Evolutionary conservation across 441 rosid species (phyloP).

Genomic region (Flueggea neowawraea): DNA sequence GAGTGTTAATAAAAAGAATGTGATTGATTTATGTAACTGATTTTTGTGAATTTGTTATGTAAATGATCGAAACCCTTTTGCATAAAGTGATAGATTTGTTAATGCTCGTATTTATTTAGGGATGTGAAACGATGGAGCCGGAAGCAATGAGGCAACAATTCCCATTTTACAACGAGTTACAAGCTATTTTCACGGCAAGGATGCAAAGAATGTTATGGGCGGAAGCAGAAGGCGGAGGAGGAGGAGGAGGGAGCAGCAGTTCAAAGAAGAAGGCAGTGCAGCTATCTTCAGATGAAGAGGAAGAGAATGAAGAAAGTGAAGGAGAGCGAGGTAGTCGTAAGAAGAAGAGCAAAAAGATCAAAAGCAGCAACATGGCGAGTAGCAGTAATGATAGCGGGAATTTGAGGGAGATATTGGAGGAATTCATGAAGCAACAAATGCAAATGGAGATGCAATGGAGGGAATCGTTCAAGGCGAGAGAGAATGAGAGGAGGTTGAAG

Average conservation of each 20-base stretch:
- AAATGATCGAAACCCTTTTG: too few relatives aligned
- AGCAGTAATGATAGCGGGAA: conserved; percentile 14
- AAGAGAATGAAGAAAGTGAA: conserved; percentile 62
- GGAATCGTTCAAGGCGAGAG: conserved; percentile 70
- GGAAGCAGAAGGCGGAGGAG: conserved; percentile 69
- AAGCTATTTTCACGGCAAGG: conserved; percentile 57
- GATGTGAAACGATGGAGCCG: conserved; percentile 74
- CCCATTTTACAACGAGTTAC: conserved; percentile 73
- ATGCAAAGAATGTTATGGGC: conserved; percentile 79
- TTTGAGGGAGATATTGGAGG: conserved; percentile 57
- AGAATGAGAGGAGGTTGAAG: conserved; percentile 61
- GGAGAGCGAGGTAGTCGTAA: conserved; percentile 32
- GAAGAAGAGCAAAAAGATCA: conserved; percentile 54
- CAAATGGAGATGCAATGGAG: conserved; percentile 85
- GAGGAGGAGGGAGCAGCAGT: conserved; percentile 32
- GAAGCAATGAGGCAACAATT: conserved; percentile 80
- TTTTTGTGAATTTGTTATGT: too few relatives aligned
- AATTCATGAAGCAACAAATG: conserved; percentile 79
- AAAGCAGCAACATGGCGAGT: conserved; percentile 15
- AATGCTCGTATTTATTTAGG: conserved; percentile 30
- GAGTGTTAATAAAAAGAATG: too few relatives aligned
- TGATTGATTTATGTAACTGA: too few relatives aligned
- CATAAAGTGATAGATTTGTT: background rate
- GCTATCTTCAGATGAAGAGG: conserved; percentile 73
- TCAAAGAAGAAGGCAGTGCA: conserved; percentile 48